These are phyloP conservation scores for Mycena chlorophos DNA, from an alignment of 768 basidiomycete genomes.

Conservation along the genomic window DNA sequence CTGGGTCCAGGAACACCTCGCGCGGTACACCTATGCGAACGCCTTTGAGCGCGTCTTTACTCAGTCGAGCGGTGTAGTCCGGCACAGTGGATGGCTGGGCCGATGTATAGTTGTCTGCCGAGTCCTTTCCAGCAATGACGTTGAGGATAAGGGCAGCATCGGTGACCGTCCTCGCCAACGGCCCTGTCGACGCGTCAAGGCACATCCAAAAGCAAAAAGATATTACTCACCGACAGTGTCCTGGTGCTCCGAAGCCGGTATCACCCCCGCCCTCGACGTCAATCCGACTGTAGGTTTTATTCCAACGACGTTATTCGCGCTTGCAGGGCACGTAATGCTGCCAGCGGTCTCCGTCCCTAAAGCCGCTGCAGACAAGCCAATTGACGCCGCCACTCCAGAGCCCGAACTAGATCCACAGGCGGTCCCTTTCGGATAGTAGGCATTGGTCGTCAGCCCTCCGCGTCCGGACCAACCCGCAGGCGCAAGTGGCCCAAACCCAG, in stretches of 20 bases:
- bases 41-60: constrained; percentile 38
- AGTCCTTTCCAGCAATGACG: constrained; percentile 45
- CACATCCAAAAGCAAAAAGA: background rate
- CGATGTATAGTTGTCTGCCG: constrained; percentile 40
- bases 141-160: constrained; percentile 41
- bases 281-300: constrained; percentile 42
- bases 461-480: constrained; percentile 47
- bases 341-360: constrained; percentile 52
- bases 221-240: constrained; percentile 36
- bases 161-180: constrained; percentile 36
- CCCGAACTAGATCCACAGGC: constrained; percentile 42
- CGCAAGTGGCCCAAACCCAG: constrained; percentile 6
- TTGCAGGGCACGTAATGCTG: constrained; percentile 46
- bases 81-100: constrained; percentile 42
- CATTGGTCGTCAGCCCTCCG: constrained; percentile 43
- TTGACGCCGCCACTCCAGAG: constrained; percentile 39
- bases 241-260: constrained; percentile 44
- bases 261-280: constrained; percentile 40
- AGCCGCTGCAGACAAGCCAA: constrained; percentile 41
- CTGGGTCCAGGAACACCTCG: constrained; percentile 28
- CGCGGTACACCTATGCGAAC: constrained; percentile 49
- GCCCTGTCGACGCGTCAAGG: constrained; percentile 11
- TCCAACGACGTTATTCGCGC: constrained; percentile 43
- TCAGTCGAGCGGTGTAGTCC: constrained; percentile 41
- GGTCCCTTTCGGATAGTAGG: constrained; percentile 38